Base-by-base conservation (phyloP, 139 green algal genomes). In the Tetradesmus lagerheimii region DNA sequence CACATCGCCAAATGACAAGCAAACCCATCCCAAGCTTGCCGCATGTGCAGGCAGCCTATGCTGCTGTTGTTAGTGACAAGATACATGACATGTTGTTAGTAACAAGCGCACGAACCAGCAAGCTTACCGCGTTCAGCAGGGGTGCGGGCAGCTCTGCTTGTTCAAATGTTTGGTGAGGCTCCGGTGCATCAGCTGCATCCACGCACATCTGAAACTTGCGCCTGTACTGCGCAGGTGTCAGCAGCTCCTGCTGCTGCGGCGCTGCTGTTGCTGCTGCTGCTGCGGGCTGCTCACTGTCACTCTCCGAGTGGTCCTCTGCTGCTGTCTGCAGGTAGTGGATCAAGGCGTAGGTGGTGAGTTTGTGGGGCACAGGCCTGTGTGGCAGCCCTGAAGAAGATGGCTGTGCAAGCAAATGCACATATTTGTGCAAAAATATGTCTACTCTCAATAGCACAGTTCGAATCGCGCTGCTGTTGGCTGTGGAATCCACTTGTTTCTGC, bases 71-170 rank as follows among this genome's bases (percentile, higher is more conserved):
- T n/a, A n/a, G n/a, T n/a, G n/a, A n/a, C n/a, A n/a, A n/a, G n/a
- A n/a, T n/a, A n/a, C n/a, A n/a, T n/a, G n/a, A n/a, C n/a, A n/a
- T n/a, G n/a, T n/a, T n/a, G n/a, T n/a, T n/a, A n/a, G n/a, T 25
- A 50, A 1, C 43, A 15, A 50, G 43, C 43, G 43, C 43, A 50
- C 1, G n/a, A n/a, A n/a, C n/a, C n/a, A 62, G 47, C 47, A 62
- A 23, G 47, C 80, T 74, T 37, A 96, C 93, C 89, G 94, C 93
- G 75, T 93, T 89, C 90, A 96, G 87, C 76, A 97, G 93, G 50
- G 92, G 77, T 4, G 4, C 34, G 31, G 94, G 80, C 76, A 96
- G 95, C 27, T 89, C 82, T 11, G 86, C 91, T 43, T 92, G 87
- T 43, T 94, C 92, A 67, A 97, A 97, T 5, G 86, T 90, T n/a